phyloP scores from a whole-genome alignment of 1,284 basidiomycete genomes.

The Ceraceosorus bombacis region DNA sequence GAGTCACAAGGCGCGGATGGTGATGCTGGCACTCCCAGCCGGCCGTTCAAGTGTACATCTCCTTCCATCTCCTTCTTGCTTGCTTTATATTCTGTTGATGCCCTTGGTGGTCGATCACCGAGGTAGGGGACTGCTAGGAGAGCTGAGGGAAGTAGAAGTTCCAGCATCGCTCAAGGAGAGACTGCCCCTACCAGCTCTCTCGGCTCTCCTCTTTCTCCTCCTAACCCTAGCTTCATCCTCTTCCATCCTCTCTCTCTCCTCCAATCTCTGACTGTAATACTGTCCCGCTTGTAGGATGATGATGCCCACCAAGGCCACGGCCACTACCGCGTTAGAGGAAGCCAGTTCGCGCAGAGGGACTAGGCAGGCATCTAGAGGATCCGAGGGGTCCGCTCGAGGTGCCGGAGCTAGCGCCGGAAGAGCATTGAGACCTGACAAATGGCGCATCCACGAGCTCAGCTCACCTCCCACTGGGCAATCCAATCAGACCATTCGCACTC shows the following conservation, averaged over 20 bases:
- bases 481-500: conserved; percentile 6
- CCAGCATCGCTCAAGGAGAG: no score
- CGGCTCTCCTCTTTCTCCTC: conserved; percentile 16
- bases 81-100: no score
- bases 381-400: conserved; percentile 12
- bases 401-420: conserved; percentile 17
- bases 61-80: no score
- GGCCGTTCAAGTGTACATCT: no score
- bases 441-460: no score
- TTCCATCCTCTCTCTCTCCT: conserved; percentile 44
- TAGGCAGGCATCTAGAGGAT: conserved; percentile 11
- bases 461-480: no score
- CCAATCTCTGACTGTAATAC: conserved; percentile 45
- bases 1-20: no score
- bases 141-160: no score
- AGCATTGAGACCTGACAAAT: conserved; percentile 17
- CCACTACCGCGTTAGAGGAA: conserved; percentile 40
- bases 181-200: neutral
- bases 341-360: conserved; percentile 42
- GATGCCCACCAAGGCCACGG: conserved; percentile 43
- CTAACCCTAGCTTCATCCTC: conserved; percentile 42
- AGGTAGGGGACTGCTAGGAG: no score
- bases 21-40: no score
- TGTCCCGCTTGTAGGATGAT: conserved; percentile 45
- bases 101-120: no score